Base-by-base conservation (phyloP, 805 yeast species). In the Saccharomycopsis synnaedendra region DNA sequence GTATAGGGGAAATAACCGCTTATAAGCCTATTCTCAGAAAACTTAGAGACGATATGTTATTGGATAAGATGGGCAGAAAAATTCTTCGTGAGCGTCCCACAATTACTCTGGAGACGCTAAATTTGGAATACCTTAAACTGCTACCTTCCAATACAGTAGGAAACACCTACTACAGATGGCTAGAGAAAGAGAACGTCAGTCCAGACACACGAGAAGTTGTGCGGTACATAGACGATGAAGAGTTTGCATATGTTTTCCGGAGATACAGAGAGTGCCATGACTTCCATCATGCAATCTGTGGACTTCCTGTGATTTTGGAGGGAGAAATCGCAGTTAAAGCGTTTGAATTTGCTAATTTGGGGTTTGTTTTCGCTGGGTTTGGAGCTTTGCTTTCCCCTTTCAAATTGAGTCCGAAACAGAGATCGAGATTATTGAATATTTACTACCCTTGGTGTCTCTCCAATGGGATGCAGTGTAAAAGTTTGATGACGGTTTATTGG, bases 181-280 rank as follows among this genome's bases (percentile, higher is more conserved):
- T 88, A 11, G 82, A 81, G 47, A 71, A 77, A 42, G 97, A 93
- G 63, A 88, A 90, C 1, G 95, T 86, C 0, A 80, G 93, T 3
- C 96, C 97, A 1, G 98, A 93, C 60, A 89, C 96, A 0, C 72
- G 98, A 56, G 88, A 82, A 3, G 82, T 87, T 1, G 97, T 93
- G 6, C 78, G 77, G 51, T 93, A 77, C 64, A 86, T 93, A 40
- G 89, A 85, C 54, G 88, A 93, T 60, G 89, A 85, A 41, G 94
- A 87, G 58, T 75, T 86, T 55, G 96, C 96, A 0, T 93, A 82
- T 60, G 82, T 90, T n/a, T 87, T 80, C 69, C 94, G 87, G 62
- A 69, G 98, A 57, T 93, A 90, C 61, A 75, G 98, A 46, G 97
- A 93, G 61, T 89, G 96, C 60, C 98, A 93, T 59, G 98, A 93